phyloP scores from a whole-genome alignment of 768 basidiomycete species.

The Glaciozyma antarctica region DNA sequence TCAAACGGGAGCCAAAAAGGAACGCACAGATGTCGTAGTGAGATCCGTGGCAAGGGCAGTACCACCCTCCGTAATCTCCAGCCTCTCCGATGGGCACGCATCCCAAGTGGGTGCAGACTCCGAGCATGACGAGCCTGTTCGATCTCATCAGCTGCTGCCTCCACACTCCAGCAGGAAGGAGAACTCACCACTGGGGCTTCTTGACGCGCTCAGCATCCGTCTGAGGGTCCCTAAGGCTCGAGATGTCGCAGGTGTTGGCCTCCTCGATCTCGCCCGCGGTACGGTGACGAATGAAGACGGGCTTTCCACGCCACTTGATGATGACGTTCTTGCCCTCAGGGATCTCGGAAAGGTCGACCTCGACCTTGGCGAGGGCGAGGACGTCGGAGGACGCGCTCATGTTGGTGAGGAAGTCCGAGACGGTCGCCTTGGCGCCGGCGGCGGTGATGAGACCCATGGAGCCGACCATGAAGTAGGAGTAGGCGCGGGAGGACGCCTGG shows the following conservation, averaged over 20 bases:
- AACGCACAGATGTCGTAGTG: slow-evolving; percentile 75
- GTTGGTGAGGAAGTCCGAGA: slow-evolving; percentile 86
- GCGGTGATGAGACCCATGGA: slow-evolving; percentile 86
- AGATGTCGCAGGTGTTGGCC: slow-evolving; percentile 75
- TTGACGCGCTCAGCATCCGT: slow-evolving; percentile 76
- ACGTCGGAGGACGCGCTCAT: slow-evolving; percentile 98
- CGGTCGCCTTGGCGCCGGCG: slow-evolving; percentile 83
- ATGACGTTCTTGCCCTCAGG: slow-evolving; percentile 59
- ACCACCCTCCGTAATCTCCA: slow-evolving; percentile 97
- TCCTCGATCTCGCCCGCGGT: slow-evolving; percentile 85
- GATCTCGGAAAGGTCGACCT: slow-evolving; percentile 77
- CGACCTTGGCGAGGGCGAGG: slow-evolving; percentile 93
- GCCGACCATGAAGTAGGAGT: slow-evolving; percentile 46
- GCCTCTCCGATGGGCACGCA: slow-evolving; percentile 95
- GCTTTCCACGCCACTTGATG: slow-evolving; percentile 92
- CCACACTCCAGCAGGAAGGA: slow-evolving; percentile 41
- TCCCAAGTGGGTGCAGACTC: slow-evolving; percentile 91
- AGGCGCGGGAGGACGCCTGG: slow-evolving; percentile 41
- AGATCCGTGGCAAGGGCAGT: slow-evolving; percentile 72
- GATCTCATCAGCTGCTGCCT: not conserved
- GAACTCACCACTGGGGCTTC: slow-evolving; percentile 93
- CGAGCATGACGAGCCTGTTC: slow-evolving; percentile 44
- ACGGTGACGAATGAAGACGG: slow-evolving; percentile 96
- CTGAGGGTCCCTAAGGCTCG: slow-evolving; percentile 82
- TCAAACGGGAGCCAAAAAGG: slow-evolving; percentile 33